Evolutionary conservation across 202 grass and related monocot genomes (phyloP).

Genomic region (Musa balbisiana): DNA sequence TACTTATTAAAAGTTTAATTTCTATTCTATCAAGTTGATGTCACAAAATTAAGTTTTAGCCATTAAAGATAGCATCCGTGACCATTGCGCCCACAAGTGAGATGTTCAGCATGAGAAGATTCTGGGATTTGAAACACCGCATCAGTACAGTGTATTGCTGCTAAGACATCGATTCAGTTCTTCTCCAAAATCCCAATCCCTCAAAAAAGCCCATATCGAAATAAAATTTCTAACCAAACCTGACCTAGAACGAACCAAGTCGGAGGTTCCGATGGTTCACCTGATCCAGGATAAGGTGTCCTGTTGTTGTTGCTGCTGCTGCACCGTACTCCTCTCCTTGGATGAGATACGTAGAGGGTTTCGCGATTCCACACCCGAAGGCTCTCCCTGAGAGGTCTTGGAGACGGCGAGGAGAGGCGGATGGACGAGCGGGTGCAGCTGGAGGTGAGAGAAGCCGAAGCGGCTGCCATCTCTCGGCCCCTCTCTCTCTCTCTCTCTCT

Average conservation of each 20-base stretch:
- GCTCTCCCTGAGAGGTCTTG: not conserved
- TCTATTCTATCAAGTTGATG: too few species aligned
- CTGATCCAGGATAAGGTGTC: not conserved
- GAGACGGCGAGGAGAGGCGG: not conserved
- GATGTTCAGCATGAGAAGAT: not conserved
- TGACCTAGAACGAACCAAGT: not conserved
- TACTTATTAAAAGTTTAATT: too few species aligned
- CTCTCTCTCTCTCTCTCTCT: not conserved
- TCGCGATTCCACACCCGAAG: not conserved
- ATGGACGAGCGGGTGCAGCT: not conserved
- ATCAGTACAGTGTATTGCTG: too few species aligned
- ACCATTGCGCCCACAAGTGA: too few species aligned
- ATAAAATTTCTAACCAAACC: not conserved
- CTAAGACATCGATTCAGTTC: not conserved
- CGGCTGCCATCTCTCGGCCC: not conserved
- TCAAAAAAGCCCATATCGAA: not conserved
- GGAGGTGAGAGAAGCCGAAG: not conserved
- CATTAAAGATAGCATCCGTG: too few species aligned
- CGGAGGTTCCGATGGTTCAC: not conserved
- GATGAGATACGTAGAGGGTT: not conserved
- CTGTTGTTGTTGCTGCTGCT: constrained; percentile 1
- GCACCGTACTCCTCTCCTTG: not conserved
- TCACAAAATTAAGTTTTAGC: too few species aligned
- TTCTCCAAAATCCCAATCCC: not conserved
- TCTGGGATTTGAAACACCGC: not conserved